Base-by-base conservation (phyloP, 2,329 filamentous ascomycete genomes). In the Diaporthe sp. region DNA sequence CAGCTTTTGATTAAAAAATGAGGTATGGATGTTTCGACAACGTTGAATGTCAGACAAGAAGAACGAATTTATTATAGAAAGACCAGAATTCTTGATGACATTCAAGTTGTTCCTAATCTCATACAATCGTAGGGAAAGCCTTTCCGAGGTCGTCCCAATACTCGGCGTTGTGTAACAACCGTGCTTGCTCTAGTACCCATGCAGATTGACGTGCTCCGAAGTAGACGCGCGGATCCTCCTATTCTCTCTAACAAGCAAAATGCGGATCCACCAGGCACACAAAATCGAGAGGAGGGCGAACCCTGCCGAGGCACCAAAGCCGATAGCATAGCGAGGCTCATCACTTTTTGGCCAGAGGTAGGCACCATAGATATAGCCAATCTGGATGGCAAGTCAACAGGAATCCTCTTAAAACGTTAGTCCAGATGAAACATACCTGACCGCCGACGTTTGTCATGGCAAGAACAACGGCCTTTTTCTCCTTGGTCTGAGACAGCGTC, bases 401-500 rank as follows among this genome's bases (percentile, higher is more conserved):
- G 8, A 3, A n/a, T 4, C 5, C 22, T 12, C 13, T 39, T 19
- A 9, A 6, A 4, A 37, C 10, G 9, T 0, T 12, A 19, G 10
- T 39, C 12, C 7, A 12, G 6, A 12, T 25, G 3, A 9, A 37
- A 51, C 65, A 3, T 28, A 68, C 65, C 46, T 68, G 65, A 51
- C 65, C 82, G 19, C 84, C 79, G 0, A 83, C 83, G 58, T 84
- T 85, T 9, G 83, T 71, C 53, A 87, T 85, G 22, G 71, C 71
- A 12, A 73, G 71, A 22, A 73, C 71, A 22, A 84, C 82, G 0
- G 86, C 85, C 74, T 86, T 87, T 79, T 87, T 87, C 79, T 87
- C 85, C 1, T 83, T 83, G 0, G 85, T 87, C 34, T 86, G 85
- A 0, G 84, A 85, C 8, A 86, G 83, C 0, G 84, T 86, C 0